Percentiles rank a stretch among this genome's conserved stretches.
Conservation (phyloP, 352 stramenopile genomes). For the Phytophthora brassicae region DNA sequence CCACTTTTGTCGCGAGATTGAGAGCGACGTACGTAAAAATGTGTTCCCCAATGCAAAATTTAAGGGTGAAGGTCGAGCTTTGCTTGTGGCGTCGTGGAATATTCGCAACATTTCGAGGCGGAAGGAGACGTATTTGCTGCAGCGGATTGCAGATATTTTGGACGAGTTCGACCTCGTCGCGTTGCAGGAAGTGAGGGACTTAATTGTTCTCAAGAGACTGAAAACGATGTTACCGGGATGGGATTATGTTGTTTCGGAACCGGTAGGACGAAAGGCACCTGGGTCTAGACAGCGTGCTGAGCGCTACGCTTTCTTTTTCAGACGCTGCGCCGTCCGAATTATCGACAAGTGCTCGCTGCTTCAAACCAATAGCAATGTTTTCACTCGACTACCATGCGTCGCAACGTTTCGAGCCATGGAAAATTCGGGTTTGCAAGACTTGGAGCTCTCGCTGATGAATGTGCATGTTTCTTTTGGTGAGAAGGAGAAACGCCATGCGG, state of each 20-base stretch:
- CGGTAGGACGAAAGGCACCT: constrained; percentile 27
- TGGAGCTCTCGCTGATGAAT: constrained; percentile 53
- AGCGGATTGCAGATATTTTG: constrained; percentile 53
- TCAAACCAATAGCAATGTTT: constrained; percentile 10
- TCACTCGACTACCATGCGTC: constrained; percentile 49
- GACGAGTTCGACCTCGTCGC: constrained; percentile 70
- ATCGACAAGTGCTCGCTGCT: constrained; percentile 32
- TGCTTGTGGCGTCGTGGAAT: constrained; percentile 73
- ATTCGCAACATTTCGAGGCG: constrained; percentile 67
- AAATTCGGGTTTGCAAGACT: constrained; percentile 7
- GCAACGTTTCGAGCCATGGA: constrained; percentile 35
- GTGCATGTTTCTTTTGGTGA: constrained; percentile 52
- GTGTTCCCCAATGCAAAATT: constrained; percentile 25
- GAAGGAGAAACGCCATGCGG: constrained; percentile 25
- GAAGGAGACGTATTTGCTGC: constrained; percentile 38
- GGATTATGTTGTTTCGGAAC: constrained; percentile 55
- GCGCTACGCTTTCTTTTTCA: constrained; percentile 62
- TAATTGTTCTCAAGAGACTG: constrained; percentile 58
- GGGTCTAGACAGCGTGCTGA: constrained; percentile 38
- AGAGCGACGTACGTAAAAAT: constrained; percentile 37
- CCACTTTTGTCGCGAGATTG: constrained; percentile 36
- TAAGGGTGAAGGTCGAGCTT: constrained; percentile 4
- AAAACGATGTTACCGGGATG: constrained; percentile 59
- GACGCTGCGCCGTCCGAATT: constrained; percentile 29
- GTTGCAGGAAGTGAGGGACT: constrained; percentile 66